These are phyloP conservation scores for Zygosaccharomyces sapae DNA, from an alignment of 1,139 yeast species.

Conservation along the genomic window DNA sequence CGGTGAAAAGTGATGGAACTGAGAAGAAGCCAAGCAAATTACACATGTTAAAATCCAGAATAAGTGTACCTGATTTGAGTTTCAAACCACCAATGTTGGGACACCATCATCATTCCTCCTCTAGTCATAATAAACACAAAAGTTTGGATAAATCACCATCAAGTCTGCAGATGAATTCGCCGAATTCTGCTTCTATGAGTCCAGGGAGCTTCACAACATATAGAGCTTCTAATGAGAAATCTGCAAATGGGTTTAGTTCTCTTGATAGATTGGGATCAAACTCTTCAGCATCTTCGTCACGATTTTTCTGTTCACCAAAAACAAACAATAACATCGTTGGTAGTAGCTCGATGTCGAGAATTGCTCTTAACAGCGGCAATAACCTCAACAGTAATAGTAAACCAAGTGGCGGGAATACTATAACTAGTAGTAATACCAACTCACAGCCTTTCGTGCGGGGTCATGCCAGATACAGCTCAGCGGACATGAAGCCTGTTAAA, in stretches of 20 bases:
- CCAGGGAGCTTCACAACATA: conserved; percentile 3
- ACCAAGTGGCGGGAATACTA: conserved; percentile 1
- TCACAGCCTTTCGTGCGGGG: conserved; percentile 4
- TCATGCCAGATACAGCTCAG: conserved; percentile 14
- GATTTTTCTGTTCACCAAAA: conserved; percentile 9
- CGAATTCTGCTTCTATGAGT: conserved; percentile 3
- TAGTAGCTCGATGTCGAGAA: background rate
- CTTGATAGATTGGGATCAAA: conserved; percentile 7
- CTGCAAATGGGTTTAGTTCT: conserved; percentile 3
- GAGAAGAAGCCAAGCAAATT: conserved; percentile 13
- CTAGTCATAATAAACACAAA: conserved; percentile 5
- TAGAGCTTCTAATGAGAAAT: conserved; percentile 6
- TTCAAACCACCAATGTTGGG: conserved; percentile 7
- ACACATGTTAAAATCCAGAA: conserved; percentile 16
- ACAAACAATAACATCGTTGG: conserved; percentile 1
- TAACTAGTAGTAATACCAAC: background rate
- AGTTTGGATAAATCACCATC: conserved; percentile 8
- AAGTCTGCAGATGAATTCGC: conserved; percentile 2
- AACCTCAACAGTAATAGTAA: background rate
- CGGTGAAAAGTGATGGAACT: background rate
- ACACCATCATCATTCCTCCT: conserved; percentile 3
- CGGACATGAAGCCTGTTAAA: conserved; percentile 12
- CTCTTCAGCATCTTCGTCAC: conserved; percentile 9
- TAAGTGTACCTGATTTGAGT: conserved; percentile 18
- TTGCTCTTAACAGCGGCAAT: background rate